Evolutionary conservation across 805 yeast genomes (phyloP), one percentile per base, ranked within the genome.

Genomic region (Saccharomycopsis fermentans): DNA sequence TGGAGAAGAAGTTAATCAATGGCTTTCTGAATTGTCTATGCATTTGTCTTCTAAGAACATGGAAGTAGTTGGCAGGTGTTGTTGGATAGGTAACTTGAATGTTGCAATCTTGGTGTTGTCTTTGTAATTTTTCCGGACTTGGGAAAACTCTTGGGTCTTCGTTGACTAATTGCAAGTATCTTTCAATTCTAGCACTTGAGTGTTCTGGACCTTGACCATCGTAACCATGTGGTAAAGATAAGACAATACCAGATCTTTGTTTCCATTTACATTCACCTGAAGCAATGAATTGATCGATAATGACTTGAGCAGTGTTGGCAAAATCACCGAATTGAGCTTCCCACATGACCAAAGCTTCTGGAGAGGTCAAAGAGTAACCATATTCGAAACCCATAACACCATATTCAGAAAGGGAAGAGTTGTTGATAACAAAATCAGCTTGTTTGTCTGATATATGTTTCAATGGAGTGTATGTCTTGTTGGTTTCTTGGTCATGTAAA

Each of bases 171-270:
- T 89, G 96, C 74, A 94, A 80, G 77, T 90, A 94, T 79, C 99
- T 86, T 79, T 94, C 99, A 58, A 94, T 75, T 81, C 98, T 86
- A 69, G 96, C 98, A 59, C 96, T 88, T 29, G 99, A 94, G 77
- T 94, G 99, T 79, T 94, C 99, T 65, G 99, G 98, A 69, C 99
- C 99, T 79, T 94, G 99, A 65, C 99, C 99, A 73, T 94, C 99
- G 73, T 91, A 94, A 77, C 99, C 99, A 73, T 94, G 99, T 59
- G 99, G 99, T 74, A 94, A 81, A 3, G 97, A 89, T 66, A 94
- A 76, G 40, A 94, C 96, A 61, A 94, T 71, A 72, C 99, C 99
- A 14, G 97, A 89, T 77, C 99, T 87, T 81, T 94, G 99, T 73
- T 89, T 87, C 99, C 99, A 94, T 78, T 94, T 94, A 65, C 91